Evolutionary conservation across 371 early-diverging fungal species (phyloP).

Genomic region (Mortierella sp.): DNA sequence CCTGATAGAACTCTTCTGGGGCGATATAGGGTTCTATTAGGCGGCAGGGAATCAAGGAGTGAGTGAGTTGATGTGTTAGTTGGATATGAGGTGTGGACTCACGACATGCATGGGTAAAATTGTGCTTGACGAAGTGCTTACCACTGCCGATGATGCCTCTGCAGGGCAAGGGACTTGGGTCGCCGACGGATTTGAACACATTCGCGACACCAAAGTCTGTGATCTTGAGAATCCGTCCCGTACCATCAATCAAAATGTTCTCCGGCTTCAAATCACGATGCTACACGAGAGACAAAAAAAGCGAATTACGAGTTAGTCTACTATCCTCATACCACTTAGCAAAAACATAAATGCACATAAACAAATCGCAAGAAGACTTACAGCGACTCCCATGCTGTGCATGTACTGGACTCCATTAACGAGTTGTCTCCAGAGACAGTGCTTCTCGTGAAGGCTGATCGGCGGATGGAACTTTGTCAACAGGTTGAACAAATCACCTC

Average conservation of each 20-base stretch:
- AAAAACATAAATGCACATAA: not conserved
- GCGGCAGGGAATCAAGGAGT: conserved; percentile 16
- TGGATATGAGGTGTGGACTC: not conserved
- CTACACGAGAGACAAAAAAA: conserved; percentile 5
- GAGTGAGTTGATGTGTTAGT: not conserved
- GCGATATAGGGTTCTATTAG: conserved; percentile 71
- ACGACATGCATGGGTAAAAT: not conserved
- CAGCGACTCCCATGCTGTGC: conserved; percentile 53
- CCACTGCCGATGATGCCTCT: conserved; percentile 54
- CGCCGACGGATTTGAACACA: conserved; percentile 72
- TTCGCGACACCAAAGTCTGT: conserved; percentile 86
- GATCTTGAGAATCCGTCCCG: conserved; percentile 81
- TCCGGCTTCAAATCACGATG: conserved; percentile 92
- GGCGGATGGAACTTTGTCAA: conserved; percentile 79
- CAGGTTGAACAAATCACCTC: conserved; percentile 89
- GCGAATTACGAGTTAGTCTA: not conserved
- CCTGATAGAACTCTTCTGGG: conserved; percentile 67
- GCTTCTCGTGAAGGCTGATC: conserved; percentile 60
- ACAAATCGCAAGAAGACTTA: conserved; percentile 23
- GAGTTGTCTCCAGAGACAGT: conserved; percentile 49
- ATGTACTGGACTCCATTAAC: conserved; percentile 46
- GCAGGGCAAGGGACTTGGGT: conserved; percentile 43
- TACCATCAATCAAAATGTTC: conserved; percentile 85
- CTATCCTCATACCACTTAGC: not conserved
- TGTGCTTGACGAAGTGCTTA: not conserved